Percentiles rank a stretch among this genome's conserved stretches.
phyloP scores from a whole-genome alignment of 2,329 filamentous ascomycete genomes.

The Colletotrichum godetiae region DNA sequence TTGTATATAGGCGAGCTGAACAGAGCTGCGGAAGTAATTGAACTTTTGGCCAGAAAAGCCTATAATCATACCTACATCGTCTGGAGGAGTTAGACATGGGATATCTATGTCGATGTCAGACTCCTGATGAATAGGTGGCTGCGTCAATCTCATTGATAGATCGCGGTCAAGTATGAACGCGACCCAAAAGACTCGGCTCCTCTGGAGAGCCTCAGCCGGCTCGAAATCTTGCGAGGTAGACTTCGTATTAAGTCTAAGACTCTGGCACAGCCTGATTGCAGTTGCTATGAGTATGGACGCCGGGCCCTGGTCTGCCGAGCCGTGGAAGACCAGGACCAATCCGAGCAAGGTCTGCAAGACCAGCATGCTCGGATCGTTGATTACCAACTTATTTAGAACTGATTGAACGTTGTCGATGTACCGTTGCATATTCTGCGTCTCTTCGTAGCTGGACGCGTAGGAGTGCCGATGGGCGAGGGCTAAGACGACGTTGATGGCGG shows the following conservation, averaged over 20 bases:
- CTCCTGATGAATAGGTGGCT: conserved; percentile 31
- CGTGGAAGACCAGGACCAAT: conserved; percentile 42
- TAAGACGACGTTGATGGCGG: conserved; percentile 41
- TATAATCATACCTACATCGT: conserved; percentile 15
- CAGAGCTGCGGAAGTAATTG: conserved; percentile 28
- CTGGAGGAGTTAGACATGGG: not conserved
- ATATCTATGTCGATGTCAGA: conserved; percentile 31
- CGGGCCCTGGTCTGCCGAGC: conserved; percentile 40
- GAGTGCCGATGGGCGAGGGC: conserved; percentile 29
- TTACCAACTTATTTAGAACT: conserved; percentile 43
- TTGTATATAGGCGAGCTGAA: conserved; percentile 32
- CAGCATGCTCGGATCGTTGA: conserved; percentile 41
- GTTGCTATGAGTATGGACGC: conserved; percentile 43
- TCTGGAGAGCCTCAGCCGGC: conserved; percentile 39
- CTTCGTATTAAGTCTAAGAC: conserved; percentile 41
- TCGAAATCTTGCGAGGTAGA: conserved; percentile 29
- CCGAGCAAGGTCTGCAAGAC: conserved; percentile 44
- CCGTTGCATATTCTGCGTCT: conserved; percentile 17
- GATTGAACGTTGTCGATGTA: conserved; percentile 42
- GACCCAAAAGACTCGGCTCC: conserved; percentile 45
- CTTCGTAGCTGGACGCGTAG: conserved; percentile 8
- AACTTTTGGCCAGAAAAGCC: conserved; percentile 13
- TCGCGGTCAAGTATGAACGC: conserved; percentile 45
- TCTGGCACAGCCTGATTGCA: conserved; percentile 43
- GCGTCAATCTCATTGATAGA: conserved; percentile 10